Base-by-base conservation (phyloP, 208 protist species). In the Leishmania arabica region DNA sequence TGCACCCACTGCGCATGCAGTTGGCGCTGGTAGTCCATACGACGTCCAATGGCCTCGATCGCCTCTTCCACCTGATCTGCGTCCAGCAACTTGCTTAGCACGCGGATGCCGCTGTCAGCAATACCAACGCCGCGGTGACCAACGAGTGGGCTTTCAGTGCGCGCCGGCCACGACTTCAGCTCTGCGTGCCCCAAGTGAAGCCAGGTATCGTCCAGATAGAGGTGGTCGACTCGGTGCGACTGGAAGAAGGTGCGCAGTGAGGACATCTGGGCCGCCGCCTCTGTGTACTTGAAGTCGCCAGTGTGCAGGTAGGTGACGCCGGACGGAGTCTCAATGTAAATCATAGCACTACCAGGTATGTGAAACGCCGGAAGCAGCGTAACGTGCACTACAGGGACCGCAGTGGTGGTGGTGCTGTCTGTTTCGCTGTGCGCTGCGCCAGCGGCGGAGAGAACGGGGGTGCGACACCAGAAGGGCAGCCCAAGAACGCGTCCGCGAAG, bases 131-230 rank as follows among this genome's bases (percentile, higher is more conserved):
- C 70, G 11, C 27, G 15, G 27, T 15, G 31, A 0, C 47, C 42
- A 3, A 27, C 40, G 2, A 34, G 15, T 56, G 19, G 5, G 47
- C 40, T 27, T 0, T 21, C 58, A 56, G 27, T 54, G 62, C 51
- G 40, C 60, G 58, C 21, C 2, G 68, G 60, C 58, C 82, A 73
- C 42, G 34, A 69, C 40, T 62, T 70, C 45, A 85, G 53, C 56
- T 83, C 78, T 7, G 65, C 75, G 37, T 85, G 80, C 8, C 90
- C 93, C 8, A 96, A 82, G 74, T 97, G 92, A 53, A 97, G 83
- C 91, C 92, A 97, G 15, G 92, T 97, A 74, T 95, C 92, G 77
- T 97, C 94, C n/a, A 96, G 40, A 78, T 89, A 97, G 8, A 97
- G 71, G 85, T 97, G 91, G 70, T 97, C 94, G 37, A 97, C 91